These are phyloP conservation scores for Coemansia sp. DNA, from an alignment of 192 early-diverging fungal species.

Conservation along the genomic window DNA sequence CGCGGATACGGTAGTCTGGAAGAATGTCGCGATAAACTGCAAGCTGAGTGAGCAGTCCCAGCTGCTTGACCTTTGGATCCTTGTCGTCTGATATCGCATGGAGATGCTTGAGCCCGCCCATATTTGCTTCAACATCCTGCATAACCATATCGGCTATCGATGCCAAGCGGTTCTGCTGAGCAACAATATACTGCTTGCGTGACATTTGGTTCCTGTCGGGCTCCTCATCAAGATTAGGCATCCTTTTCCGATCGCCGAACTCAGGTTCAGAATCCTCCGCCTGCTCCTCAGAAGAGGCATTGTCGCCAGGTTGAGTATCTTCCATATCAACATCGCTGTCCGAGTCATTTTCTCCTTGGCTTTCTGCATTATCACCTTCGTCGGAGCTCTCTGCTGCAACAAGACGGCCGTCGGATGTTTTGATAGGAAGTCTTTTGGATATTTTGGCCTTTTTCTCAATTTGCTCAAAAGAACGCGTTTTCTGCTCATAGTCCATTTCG, in stretches of 20 bases:
- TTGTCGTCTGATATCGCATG: conserved; percentile 64
- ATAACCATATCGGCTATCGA: conserved; percentile 73
- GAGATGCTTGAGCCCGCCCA: conserved; percentile 64
- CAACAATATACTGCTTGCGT: conserved; percentile 60
- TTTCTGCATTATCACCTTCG: conserved; percentile 43
- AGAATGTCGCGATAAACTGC: conserved; percentile 95
- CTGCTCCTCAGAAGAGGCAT: conserved; percentile 7
- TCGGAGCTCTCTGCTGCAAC: conserved; percentile 56
- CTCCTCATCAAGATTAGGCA: conserved; percentile 18
- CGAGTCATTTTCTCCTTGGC: conserved; percentile 41
- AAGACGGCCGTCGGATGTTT: conserved; percentile 56
- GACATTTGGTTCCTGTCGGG: conserved; percentile 47
- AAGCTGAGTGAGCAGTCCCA: conserved; percentile 84
- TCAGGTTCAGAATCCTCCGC: background rate
- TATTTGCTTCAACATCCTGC: conserved; percentile 78
- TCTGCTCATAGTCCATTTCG: conserved; percentile 47
- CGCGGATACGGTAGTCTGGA: conserved; percentile 91
- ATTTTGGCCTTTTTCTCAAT: conserved; percentile 41
- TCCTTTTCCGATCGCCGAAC: background rate
- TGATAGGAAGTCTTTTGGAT: conserved; percentile 59
- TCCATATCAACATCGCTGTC: conserved; percentile 33
- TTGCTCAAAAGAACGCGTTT: conserved; percentile 31
- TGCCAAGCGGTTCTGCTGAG: conserved; percentile 80
- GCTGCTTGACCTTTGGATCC: conserved; percentile 65
- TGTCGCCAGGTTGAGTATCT: conserved; percentile 4